Evolutionary conservation across 2,329 filamentous ascomycete species (phyloP).

Genomic region (Ophiosphaerella herpotricha): DNA sequence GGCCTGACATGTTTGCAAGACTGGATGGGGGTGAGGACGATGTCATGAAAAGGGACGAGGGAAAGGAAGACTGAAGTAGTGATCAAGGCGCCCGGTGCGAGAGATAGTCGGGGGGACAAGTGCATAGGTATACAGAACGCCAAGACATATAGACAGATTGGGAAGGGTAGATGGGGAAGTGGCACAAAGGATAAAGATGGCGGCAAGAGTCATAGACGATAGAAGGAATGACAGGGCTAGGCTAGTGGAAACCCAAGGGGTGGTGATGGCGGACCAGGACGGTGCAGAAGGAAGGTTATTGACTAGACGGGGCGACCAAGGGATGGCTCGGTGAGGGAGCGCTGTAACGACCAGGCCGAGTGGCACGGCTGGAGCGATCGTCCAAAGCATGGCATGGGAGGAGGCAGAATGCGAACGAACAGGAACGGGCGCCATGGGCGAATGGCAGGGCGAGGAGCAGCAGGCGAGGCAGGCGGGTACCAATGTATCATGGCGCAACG

Average conservation of each 20-base stretch:
- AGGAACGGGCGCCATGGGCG: constrained; percentile 39
- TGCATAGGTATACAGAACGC: constrained; percentile 45
- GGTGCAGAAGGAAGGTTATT: constrained; percentile 39
- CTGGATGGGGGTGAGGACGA: constrained; percentile 19
- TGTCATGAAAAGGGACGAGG: neutral
- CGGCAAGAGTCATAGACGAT: constrained; percentile 38
- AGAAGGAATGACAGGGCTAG: constrained; percentile 34
- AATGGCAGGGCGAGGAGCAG: constrained; percentile 39
- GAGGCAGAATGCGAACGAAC: constrained; percentile 44
- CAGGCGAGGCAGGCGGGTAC: constrained; percentile 39
- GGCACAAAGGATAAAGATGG: constrained; percentile 30
- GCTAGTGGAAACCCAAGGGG: constrained; percentile 34
- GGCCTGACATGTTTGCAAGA: constrained; percentile 28
- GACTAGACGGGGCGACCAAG: constrained; percentile 40
- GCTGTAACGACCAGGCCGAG: constrained; percentile 43
- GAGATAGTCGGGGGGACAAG: constrained; percentile 20
- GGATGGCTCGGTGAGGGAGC: constrained; percentile 43
- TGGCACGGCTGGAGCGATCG: constrained; percentile 48
- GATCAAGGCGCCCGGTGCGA: constrained; percentile 20
- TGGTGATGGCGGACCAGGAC: constrained; percentile 34
- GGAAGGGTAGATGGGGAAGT: constrained; percentile 41
- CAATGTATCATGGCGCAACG: constrained; percentile 49
- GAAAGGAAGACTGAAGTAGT: neutral
- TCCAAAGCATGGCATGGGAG: constrained; percentile 34
- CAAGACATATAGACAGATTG: constrained; percentile 44